phyloP scores from a whole-genome alignment of 306 rosid species.

The Cucumis cinereus region DNA sequence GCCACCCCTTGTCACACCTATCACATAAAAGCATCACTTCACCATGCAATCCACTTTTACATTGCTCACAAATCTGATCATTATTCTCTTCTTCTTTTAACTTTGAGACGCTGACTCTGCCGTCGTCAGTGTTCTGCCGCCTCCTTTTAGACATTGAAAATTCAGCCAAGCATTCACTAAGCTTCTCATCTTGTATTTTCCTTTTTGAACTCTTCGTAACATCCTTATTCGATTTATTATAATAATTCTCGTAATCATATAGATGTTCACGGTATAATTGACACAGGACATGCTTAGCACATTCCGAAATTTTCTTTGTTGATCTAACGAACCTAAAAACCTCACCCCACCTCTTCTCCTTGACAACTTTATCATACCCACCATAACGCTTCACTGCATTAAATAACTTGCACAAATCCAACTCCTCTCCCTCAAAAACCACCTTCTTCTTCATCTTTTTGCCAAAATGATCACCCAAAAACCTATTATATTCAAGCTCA shows the following conservation, averaged over 20 bases:
- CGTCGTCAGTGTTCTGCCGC: constrained; percentile 24
- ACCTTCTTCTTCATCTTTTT: constrained; percentile 61
- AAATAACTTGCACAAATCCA: constrained; percentile 76
- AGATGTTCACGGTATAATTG: constrained; percentile 78
- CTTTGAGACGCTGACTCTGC: constrained; percentile 28
- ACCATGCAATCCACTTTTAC: constrained; percentile 91
- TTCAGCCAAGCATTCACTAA: constrained; percentile 21
- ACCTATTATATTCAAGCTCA: constrained; percentile 80
- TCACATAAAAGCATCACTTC: constrained; percentile 95
- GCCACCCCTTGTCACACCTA: constrained; percentile 97
- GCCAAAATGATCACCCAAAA: constrained; percentile 43
- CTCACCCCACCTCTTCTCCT: constrained; percentile 85
- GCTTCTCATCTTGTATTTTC: constrained; percentile 28
- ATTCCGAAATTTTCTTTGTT: constrained; percentile 43
- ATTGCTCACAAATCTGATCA: constrained; percentile 91
- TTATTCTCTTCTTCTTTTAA: constrained; percentile 34
- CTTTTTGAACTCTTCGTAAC: constrained; percentile 28
- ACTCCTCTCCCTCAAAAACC: constrained; percentile 72
- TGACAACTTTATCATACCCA: constrained; percentile 62
- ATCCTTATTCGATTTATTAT: constrained; percentile 38
- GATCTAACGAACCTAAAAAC: constrained; percentile 59
- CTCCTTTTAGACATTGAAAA: constrained; percentile 39
- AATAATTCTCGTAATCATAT: constrained; percentile 57
- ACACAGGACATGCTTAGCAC: constrained; percentile 76
- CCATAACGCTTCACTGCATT: constrained; percentile 80